phyloP scores from a whole-genome alignment of 2,329 filamentous ascomycete species.

The Tolypocladium guangdongense region DNA sequence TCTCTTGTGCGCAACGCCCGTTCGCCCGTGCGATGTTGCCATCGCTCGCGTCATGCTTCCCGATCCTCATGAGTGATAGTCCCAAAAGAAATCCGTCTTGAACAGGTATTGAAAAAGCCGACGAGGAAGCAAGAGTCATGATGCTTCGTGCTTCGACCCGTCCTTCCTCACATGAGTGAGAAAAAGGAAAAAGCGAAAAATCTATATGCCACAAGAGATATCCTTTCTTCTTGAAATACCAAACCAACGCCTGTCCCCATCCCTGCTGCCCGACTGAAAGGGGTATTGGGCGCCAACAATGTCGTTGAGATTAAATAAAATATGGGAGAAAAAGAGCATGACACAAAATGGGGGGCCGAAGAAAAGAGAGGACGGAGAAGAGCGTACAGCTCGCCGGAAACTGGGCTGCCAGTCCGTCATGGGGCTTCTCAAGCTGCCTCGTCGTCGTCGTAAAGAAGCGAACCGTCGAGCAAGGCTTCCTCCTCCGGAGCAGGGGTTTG shows the following conservation, averaged over 20 bases:
- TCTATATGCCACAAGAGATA: not conserved
- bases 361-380: not conserved
- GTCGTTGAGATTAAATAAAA: not conserved
- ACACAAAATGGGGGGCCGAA: not conserved
- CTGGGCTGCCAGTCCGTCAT: conserved; percentile 1
- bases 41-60: not conserved
- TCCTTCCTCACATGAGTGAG: not conserved
- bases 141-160: not conserved
- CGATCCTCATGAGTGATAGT: not conserved
- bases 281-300: conserved; percentile 5
- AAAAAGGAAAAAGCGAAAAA: not conserved
- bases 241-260: conserved; percentile 3
- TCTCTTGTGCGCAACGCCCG: not conserved
- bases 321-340: not conserved
- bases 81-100: not conserved
- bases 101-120: not conserved
- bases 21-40: conserved; percentile 1
- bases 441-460: conserved; percentile 21
- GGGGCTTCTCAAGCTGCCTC: conserved; percentile 14
- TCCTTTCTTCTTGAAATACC: not conserved
- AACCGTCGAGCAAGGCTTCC: conserved; percentile 21
- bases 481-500: conserved; percentile 29
- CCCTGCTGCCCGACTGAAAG: conserved; percentile 1
- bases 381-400: not conserved
- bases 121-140: not conserved